A percentile compares a stretch with the other conserved stretches of the same genome.
phyloP scores from a whole-genome alignment of 176 grass and related monocot species.

The Rhynchospora pubera region DNA sequence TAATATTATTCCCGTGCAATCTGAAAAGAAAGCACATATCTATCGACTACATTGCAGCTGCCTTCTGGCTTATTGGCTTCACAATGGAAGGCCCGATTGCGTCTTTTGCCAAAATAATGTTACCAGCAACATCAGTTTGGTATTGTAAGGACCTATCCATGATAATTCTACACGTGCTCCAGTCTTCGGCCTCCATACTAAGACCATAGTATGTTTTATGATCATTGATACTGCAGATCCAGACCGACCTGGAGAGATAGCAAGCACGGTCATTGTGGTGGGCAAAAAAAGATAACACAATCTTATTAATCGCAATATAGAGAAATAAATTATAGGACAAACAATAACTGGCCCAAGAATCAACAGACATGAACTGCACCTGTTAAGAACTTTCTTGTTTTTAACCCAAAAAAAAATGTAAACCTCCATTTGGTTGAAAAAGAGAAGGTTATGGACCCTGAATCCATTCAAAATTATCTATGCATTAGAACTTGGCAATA shows the following conservation, averaged over 20 bases:
- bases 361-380: background rate
- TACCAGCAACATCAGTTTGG: conserved; percentile 39
- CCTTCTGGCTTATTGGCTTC: conserved; percentile 31
- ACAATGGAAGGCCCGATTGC: conserved; percentile 21
- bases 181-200: conserved; percentile 62
- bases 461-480: background rate
- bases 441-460: background rate
- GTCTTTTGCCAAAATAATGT: conserved; percentile 34
- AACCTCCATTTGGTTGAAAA: background rate
- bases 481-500: background rate
- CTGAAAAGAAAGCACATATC: background rate
- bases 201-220: conserved; percentile 73
- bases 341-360: background rate
- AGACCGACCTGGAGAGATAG: conserved; percentile 7
- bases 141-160: conserved; percentile 23
- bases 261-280: background rate
- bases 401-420: background rate
- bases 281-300: background rate
- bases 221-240: conserved; percentile 48
- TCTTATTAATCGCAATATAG: background rate
- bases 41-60: background rate
- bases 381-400: background rate
- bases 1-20: background rate
- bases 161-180: conserved; percentile 83
- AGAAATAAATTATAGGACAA: background rate